Percentiles rank a stretch among this genome's conserved stretches.
phyloP scores from a whole-genome alignment of 106 monocot genomes.

The Alisma plantagoaquatica region DNA sequence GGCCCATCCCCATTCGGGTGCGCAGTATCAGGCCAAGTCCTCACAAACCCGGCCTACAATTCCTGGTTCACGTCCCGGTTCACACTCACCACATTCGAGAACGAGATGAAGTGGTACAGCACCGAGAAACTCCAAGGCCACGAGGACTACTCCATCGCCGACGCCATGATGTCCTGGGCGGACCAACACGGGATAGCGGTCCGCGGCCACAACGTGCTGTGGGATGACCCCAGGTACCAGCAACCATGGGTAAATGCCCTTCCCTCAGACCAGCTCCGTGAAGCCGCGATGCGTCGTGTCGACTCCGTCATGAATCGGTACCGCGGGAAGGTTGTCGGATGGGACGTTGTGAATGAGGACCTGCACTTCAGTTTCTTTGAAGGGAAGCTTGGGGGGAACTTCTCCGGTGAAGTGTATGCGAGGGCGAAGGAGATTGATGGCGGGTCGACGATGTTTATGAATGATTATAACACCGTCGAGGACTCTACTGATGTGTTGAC shows the following conservation, averaged over 20 bases:
- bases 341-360: conserved; percentile 91
- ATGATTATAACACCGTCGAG: conserved; percentile 77
- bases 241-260: conserved; percentile 38
- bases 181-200: conserved; percentile 33
- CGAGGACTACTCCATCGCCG: conserved; percentile 45
- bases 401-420: conserved; percentile 29
- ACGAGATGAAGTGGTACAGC: conserved; percentile 97
- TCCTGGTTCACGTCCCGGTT: conserved; percentile 69
- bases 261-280: conserved; percentile 14
- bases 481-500: conserved; percentile 19
- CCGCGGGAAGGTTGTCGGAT: conserved; percentile 43
- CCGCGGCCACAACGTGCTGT: conserved; percentile 70
- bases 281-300: conserved; percentile 25
- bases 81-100: conserved; percentile 59
- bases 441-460: conserved; percentile 45
- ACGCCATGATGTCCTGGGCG: conserved; percentile 63
- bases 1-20: conserved; percentile 64
- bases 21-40: conserved; percentile 28
- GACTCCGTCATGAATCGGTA: conserved; percentile 49
- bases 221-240: conserved; percentile 50
- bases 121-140: conserved; percentile 29
- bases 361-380: conserved; percentile 59
- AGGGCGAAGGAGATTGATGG: conserved; percentile 34
- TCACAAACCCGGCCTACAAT: conserved; percentile 48
- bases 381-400: conserved; percentile 20